Evolutionary conservation across 331 rosid species (phyloP).

Genomic region (Erythrophleum ivorense): DNA sequence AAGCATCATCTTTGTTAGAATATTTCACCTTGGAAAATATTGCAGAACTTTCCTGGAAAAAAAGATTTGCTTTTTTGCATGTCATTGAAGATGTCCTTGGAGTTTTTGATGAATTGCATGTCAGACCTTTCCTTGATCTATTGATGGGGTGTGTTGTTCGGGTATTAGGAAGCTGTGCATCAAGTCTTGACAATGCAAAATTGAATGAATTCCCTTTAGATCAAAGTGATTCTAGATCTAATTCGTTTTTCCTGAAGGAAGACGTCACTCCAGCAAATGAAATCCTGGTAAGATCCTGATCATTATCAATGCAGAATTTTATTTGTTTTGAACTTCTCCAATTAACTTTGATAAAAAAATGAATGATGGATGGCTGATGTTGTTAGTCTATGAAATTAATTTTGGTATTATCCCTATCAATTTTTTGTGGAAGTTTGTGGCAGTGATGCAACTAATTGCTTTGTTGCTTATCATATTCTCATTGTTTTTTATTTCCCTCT

Average conservation of each 20-base stretch:
- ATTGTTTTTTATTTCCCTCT: not conserved
- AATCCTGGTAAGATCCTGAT: slow-evolving; percentile 56
- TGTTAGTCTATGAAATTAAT: not conserved
- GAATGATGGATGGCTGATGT: slow-evolving; percentile 18
- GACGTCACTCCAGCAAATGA: slow-evolving; percentile 41
- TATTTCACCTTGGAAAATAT: slow-evolving; percentile 69
- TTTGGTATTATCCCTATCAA: slow-evolving; percentile 8
- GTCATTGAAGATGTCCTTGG: slow-evolving; percentile 84
- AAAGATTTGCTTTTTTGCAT: slow-evolving; percentile 84
- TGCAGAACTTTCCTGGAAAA: slow-evolving; percentile 71
- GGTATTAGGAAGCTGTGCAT: slow-evolving; percentile 77
- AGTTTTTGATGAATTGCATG: slow-evolving; percentile 82
- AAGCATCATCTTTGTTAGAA: slow-evolving; percentile 57
- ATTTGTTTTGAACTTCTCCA: slow-evolving; percentile 1
- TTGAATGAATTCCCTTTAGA: slow-evolving; percentile 42
- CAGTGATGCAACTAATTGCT: not conserved
- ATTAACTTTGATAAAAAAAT: slow-evolving; percentile 15
- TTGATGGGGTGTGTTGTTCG: slow-evolving; percentile 88
- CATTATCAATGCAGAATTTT: slow-evolving; percentile 14
- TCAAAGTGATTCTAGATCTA: slow-evolving; percentile 31
- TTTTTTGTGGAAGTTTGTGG: slow-evolving; percentile 13
- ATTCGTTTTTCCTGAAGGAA: slow-evolving; percentile 37
- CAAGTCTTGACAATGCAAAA: slow-evolving; percentile 56
- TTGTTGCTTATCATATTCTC: slow-evolving; percentile 20
- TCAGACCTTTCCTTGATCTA: slow-evolving; percentile 79